Base-by-base conservation (phyloP, 768 basidiomycete genomes). In the Pulveroboletus ravenelii region DNA sequence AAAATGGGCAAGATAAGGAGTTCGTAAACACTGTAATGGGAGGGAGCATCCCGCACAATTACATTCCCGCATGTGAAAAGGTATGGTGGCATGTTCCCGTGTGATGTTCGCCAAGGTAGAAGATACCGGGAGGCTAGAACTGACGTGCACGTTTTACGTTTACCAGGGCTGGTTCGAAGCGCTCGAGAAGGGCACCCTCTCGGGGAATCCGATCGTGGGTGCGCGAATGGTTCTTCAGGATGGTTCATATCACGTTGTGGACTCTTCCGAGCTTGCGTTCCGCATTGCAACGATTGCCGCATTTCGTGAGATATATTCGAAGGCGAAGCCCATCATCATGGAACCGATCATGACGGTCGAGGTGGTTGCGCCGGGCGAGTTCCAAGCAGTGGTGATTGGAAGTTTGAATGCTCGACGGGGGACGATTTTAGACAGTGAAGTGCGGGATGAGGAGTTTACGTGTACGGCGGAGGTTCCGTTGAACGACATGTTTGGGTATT, bases 291-390 rank as follows among this genome's bases (percentile, higher is more conserved):
- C 90, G 6, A 85, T 95, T 36, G 88, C 92, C 47, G 94, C 93
- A 1, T 94, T 97, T 79, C 81, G 89, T 47, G 95, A 98, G 61
- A 83, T 85, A 5, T 98, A 88, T 76, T 74, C 76, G 55, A 78
- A 78, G 55, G 85, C 90, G 40, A 75, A 74, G 45, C 84, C 91
- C 0, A 84, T 91, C 46, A 86, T 99, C 49, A 72, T 99, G 36
- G 95, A 99, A 66, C 95, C 95, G n/a, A 87, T 98, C 71, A 99
- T 99, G 95, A 89, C 81, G 14, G 95, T 99, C 34, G 95, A 99
- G 62, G 91, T 98, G 25, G 86, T 97, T 35, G 94, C 95, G 1
- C 96, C 96, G 3, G 77, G 81, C 12, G 96, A 99, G 65, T 99
- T 98, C 79, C 96, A 99, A 68, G 87, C 88, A 78, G 65, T 79